Evolutionary conservation across 495 filamentous ascomycete genomes (phyloP).

Genomic region (Pyrenula massariospora): DNA sequence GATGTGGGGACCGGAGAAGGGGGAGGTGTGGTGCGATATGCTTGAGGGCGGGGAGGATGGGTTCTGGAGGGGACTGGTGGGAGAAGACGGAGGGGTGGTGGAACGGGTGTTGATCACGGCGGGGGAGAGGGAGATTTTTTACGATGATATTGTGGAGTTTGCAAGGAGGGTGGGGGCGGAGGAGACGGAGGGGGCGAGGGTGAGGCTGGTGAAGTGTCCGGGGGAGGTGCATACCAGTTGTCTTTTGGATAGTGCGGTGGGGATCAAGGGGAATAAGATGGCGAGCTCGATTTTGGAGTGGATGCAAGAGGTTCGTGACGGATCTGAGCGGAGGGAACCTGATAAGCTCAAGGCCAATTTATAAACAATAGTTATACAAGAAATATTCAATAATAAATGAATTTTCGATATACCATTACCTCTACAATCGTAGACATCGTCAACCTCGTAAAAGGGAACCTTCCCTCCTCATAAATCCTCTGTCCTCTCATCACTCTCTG

Average conservation of each 20-base stretch:
- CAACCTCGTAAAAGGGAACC: too few species aligned
- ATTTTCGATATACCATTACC: too few species aligned
- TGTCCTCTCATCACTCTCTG: slow-evolving; percentile 45
- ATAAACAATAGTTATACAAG: too few species aligned
- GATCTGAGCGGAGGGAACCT: too few species aligned
- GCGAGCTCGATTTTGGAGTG: background rate
- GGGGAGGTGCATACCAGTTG: background rate
- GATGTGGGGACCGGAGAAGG: background rate
- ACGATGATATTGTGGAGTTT: slow-evolving; percentile 45
- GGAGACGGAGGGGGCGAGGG: background rate
- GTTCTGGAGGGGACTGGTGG: slow-evolving; percentile 20
- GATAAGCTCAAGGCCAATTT: too few species aligned
- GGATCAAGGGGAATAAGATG: background rate
- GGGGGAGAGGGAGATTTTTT: slow-evolving; percentile 46
- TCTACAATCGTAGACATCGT: too few species aligned
- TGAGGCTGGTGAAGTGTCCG: background rate
- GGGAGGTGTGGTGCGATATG: background rate
- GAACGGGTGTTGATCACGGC: slow-evolving; percentile 38
- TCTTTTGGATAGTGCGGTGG: background rate
- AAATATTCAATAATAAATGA: too few species aligned
- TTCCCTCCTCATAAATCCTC: slow-evolving; percentile 33
- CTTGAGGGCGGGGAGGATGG: background rate
- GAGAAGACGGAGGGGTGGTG: slow-evolving; percentile 25
- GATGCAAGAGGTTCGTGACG: background rate
- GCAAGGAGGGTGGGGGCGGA: slow-evolving; percentile 14